Evolutionary conservation across 2,329 filamentous ascomycete species (phyloP).

Genomic region (Beauveria sp.): DNA sequence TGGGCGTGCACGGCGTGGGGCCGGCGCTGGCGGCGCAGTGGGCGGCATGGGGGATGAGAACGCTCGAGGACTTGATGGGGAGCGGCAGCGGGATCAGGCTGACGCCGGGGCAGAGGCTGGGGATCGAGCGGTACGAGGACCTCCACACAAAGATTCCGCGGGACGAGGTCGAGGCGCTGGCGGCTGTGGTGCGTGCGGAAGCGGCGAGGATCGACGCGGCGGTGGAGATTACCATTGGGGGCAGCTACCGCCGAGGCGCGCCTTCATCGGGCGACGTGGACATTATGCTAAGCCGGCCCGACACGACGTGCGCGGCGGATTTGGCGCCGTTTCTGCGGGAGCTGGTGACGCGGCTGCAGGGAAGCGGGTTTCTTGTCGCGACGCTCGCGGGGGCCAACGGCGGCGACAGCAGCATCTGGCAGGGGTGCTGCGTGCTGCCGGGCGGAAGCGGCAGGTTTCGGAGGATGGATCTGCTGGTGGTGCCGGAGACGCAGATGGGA

Average conservation of each 20-base stretch:
- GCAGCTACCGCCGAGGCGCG: conserved; percentile 78
- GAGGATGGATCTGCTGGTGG: conserved; percentile 76
- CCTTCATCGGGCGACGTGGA: conserved; percentile 74
- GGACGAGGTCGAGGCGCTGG: conserved; percentile 64
- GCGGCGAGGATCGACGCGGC: conserved; percentile 52
- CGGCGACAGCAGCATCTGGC: conserved; percentile 69
- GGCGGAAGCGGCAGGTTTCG: conserved; percentile 53
- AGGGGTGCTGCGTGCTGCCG: conserved; percentile 69
- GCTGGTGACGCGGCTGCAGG: conserved; percentile 56
- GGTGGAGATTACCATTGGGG: conserved; percentile 67
- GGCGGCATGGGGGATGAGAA: conserved; percentile 67
- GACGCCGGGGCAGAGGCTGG: conserved; percentile 62
- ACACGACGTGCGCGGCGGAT: conserved; percentile 43
- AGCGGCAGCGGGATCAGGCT: conserved; percentile 36
- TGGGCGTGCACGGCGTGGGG: conserved; percentile 75
- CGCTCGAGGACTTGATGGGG: conserved; percentile 61
- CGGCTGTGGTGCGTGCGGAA: conserved; percentile 51
- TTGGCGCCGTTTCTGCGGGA: conserved; percentile 54
- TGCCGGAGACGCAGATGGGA: conserved; percentile 67
- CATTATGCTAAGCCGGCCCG: conserved; percentile 66
- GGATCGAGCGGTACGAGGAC: conserved; percentile 73
- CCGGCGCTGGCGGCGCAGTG: conserved; percentile 62
- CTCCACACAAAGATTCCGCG: conserved; percentile 74
- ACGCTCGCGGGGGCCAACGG: conserved; percentile 48
- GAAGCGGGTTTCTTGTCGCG: conserved; percentile 58